Evolutionary conservation across 352 stramenopile genomes (phyloP), one percentile per base, ranked within the genome.

Genomic region (Pythium biforme): DNA sequence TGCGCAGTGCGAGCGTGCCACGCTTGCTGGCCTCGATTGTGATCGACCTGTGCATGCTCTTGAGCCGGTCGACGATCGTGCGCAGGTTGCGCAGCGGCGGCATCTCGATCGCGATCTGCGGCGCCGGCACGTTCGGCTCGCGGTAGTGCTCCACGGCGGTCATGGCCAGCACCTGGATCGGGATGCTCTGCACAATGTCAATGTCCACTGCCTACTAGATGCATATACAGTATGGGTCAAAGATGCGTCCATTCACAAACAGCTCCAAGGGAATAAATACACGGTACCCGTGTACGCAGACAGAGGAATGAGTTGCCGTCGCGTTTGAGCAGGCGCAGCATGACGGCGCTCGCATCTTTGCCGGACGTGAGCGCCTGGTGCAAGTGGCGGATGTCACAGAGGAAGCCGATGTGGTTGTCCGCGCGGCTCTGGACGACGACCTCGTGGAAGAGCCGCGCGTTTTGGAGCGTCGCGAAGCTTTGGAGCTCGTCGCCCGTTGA

Each of bases 181-280:
- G 85, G 41, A 94, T 84, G 57, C 82, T 94, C 70, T 94, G 85
- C 39, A 92, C 76, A 41, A 94, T 92, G 61, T 94, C 83, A 45
- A 94, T 88, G 62, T 94, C 85, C 29, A 94, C 81, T 0, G 85
- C 83, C 74, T 82, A 62, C 40, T 29, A 37, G 22, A 31, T 14
- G 29, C 17, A n/a, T 45, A 43, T 1, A 43, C 2, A 17, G 2
- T 3, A 43, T 5, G 37, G 14, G 37, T 43, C 37, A 43, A 12
- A 43, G 37, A 1, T 43, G 1, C 14, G 4, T 19, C 37, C 8
- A 20, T 43, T n/a, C n/a, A n/a, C n/a, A n/a, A n/a, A 7, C 14
- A n/a, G 31, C 31, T 15, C 29, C 29, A 34, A 34, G n/a, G n/a
- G n/a, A n/a, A n/a, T n/a, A n/a, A n/a, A n/a, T n/a, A n/a, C n/a